Base-by-base conservation (phyloP, 192 early-diverging fungal genomes). In the Coemansia sp. region DNA sequence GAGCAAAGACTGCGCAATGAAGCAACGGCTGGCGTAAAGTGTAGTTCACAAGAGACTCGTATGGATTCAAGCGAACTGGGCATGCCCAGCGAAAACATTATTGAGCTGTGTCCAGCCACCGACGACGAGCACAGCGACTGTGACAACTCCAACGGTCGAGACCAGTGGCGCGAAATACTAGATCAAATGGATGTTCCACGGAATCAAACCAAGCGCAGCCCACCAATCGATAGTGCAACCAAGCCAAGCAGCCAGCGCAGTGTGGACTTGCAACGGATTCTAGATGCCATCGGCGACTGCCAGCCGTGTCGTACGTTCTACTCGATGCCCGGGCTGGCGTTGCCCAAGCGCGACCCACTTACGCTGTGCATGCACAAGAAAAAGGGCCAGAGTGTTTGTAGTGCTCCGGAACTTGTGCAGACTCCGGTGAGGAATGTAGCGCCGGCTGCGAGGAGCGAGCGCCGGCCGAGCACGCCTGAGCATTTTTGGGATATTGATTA, bases 401-500 rank as follows among this genome's bases (percentile, higher is more conserved):
- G n/a, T 9, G 64, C 45, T 12, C 38, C 53, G 24, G 54, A 52
- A 20, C n/a, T 12, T 5, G 39, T 16, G 39, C 39, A 52, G 19
- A 22, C 19, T 11, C 23, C 50, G 19, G 10, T 20, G 11, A 52
- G 23, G 50, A 35, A 19, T 24, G 35, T 22, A 54, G 41, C 47
- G 52, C 49, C 64, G 59, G 54, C 56, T 14, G 66, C 69, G 0
- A 65, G 52, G 26, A 68, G 70, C 68, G 77, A 71, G 55, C 68
- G 59, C 58, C 62, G 71, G 23, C 68, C 64, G 20, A 58, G 52
- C 39, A 80, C 77, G 4, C 77, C 77, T 1, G 77, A 80, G 3
- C 60, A 80, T 32, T 80, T 71, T 57, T 80, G 77, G 77, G 77
- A 80, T 24, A 71, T 80, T 27, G 64, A 73, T 45, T 74, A 71